Conservation (phyloP, 768 basidiomycete genomes). For the Termitomyces sp. region DNA sequence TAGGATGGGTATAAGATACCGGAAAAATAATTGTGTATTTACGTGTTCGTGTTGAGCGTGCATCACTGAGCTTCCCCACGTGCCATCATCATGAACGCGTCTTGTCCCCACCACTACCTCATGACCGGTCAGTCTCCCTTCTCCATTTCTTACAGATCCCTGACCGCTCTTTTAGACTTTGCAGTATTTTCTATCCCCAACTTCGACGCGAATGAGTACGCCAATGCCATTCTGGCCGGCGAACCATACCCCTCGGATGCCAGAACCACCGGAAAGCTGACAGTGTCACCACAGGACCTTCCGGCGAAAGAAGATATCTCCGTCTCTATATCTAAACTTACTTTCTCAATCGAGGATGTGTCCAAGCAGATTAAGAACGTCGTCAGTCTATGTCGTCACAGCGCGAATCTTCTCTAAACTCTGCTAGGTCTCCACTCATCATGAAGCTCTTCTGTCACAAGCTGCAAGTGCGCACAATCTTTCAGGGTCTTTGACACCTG, state of each 20-base stretch:
- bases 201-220: slow-evolving; percentile 89
- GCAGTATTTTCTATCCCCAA: slow-evolving; percentile 65
- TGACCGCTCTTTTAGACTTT: slow-evolving; percentile 49
- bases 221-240: slow-evolving; percentile 85
- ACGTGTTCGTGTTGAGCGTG: no score
- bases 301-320: slow-evolving; percentile 83
- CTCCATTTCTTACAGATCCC: background rate
- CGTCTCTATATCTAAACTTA: slow-evolving; percentile 83
- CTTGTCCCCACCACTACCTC: background rate
- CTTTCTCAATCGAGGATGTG: slow-evolving; percentile 86
- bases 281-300: slow-evolving; percentile 41
- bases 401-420: slow-evolving; percentile 1
- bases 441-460: slow-evolving; percentile 77
- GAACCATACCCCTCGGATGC: slow-evolving; percentile 60
- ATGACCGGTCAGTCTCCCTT: slow-evolving; percentile 10
- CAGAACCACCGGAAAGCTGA: slow-evolving; percentile 27
- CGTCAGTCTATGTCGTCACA: slow-evolving; percentile 41
- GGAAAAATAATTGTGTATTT: no score
- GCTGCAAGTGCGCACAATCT: slow-evolving; percentile 75
- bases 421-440: slow-evolving; percentile 73
- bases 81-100: slow-evolving; percentile 8
- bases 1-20: no score
- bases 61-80: background rate
- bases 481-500: slow-evolving; percentile 62
- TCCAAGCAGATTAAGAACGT: slow-evolving; percentile 84